Base-by-base conservation (phyloP, 2,329 filamentous ascomycete species). In the Dendryphion nanum region DNA sequence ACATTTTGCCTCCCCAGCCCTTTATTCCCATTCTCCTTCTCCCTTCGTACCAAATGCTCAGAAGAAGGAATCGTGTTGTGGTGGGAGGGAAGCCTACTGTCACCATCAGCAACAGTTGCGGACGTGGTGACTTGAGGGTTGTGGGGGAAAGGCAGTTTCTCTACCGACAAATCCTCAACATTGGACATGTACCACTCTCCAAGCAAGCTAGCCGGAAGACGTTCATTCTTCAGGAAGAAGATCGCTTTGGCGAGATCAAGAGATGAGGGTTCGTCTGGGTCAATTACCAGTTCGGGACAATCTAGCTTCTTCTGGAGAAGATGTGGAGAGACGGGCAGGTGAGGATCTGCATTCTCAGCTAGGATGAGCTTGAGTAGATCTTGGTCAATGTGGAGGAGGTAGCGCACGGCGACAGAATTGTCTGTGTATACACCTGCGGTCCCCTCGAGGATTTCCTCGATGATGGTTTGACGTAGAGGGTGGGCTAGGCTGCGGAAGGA, bases 391-490 rank as follows among this genome's bases (percentile, higher is more conserved):
- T 33, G 20, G 4, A 56, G 40, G 12, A 58, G 40, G 23, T 33
- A 30, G 16, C 30, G 16, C 18, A 50, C 44, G 5, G 49, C 40
- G 14, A 40, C 35, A 16, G 41, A 45, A 5, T 21, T 13, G 18
- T 32, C 33, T 13, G 33, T 6, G 23, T 47, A 50, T 12, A 17
- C 30, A 12, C 23, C 23, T 1, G n/a, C 6, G 13, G 37, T 36
- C 14, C 50, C 47, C 2, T 40, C 36, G n/a, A 17, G 28, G 8
- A 57, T 52, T 18, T 44, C 18, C 1, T 46, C 37, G 24, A 58
- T 52, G 30, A 58, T 55, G 5, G 28, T 37, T 18, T 48, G 40
- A 14, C 51, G 47, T n/a, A 57, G 32, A 10, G 49, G 16, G 16
- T 15, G 31, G 12, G 7, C 18, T 10, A 33, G 10, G 18, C 10